phyloP scores from a whole-genome alignment of 352 stramenopile genomes.

The Globisporangium echinulatum region DNA sequence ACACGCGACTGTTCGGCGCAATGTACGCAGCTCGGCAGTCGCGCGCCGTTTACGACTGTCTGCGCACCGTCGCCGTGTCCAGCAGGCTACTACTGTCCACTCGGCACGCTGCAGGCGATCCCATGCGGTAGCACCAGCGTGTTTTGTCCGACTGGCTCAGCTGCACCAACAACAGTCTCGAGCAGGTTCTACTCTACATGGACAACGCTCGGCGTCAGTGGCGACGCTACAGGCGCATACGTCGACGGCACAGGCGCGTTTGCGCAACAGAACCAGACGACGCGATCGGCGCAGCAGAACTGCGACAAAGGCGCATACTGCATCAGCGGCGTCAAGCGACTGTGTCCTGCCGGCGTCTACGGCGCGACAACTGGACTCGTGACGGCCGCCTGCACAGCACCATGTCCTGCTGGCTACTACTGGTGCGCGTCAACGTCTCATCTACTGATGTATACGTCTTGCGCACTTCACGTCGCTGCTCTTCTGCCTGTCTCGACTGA shows the following conservation, averaged over 20 bases:
- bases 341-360: conserved; percentile 45
- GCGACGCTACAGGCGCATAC: conserved; percentile 29
- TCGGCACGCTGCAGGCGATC: conserved; percentile 20
- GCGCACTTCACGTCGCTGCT: too few relatives aligned
- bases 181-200: conserved; percentile 59
- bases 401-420: conserved; percentile 60
- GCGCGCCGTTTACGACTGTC: conserved; percentile 7
- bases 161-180: conserved; percentile 23
- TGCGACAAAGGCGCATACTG: conserved; percentile 65
- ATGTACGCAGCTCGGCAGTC: conserved; percentile 21
- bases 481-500: too few relatives aligned
- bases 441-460: too few relatives aligned
- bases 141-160: conserved; percentile 50
- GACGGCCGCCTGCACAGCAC: conserved; percentile 36
- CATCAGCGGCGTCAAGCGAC: conserved; percentile 35
- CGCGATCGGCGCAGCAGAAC: conserved; percentile 17
- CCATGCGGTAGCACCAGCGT: conserved; percentile 30
- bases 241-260: conserved; percentile 25
- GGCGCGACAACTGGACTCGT: conserved; percentile 28
- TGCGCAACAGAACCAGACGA: conserved; percentile 15
- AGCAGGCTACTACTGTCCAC: conserved; percentile 49
- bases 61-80: conserved; percentile 49
- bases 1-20: conserved; percentile 37
- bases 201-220: conserved; percentile 12
- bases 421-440: conserved; percentile 24